These are phyloP conservation scores for Dactylonectria estremocensis DNA, from an alignment of 2,329 filamentous ascomycete genomes.

Conservation along the genomic window DNA sequence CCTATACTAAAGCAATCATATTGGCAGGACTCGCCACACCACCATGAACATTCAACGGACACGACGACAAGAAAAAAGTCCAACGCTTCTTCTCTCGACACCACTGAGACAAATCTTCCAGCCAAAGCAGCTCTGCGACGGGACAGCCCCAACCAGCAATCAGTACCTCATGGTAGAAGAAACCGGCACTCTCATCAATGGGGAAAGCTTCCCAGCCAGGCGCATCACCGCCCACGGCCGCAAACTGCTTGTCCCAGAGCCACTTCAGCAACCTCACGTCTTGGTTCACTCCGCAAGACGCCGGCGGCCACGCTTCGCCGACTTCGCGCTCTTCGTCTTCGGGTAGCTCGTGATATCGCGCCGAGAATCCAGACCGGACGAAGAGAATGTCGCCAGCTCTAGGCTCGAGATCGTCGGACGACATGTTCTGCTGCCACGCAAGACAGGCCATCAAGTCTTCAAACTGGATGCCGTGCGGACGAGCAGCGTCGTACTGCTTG, in stretches of 20 bases:
- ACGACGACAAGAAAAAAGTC: conserved; percentile 27
- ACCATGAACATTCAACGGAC: conserved; percentile 24
- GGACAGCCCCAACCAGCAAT: conserved; percentile 28
- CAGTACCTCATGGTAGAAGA: conserved; percentile 25
- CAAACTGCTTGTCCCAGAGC: conserved; percentile 29
- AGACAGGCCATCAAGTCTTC: conserved; percentile 21
- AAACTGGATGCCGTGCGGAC: conserved; percentile 13
- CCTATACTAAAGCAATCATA: conserved; percentile 25
- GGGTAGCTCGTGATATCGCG: conserved; percentile 15
- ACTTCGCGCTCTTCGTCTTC: conserved; percentile 21
- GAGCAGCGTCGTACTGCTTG: conserved; percentile 17
- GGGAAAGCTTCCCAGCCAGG: conserved; percentile 26
- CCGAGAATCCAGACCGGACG: conserved; percentile 16
- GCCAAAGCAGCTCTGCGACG: conserved; percentile 22
- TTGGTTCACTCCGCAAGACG: conserved; percentile 24
- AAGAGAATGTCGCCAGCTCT: conserved; percentile 17
- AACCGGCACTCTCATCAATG: conserved; percentile 5
- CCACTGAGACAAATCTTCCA: conserved; percentile 17
- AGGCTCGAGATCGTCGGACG: conserved; percentile 1
- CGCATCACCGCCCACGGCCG: conserved; percentile 24
- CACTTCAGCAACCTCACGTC: conserved; percentile 20
- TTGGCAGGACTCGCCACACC: conserved; percentile 27
- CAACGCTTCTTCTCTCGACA: conserved; percentile 20
- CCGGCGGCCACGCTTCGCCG: conserved; percentile 28
- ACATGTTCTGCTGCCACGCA: conserved; percentile 19